A percentile compares a stretch with the other conserved stretches of the same genome.
Evolutionary conservation across 306 rosid species (phyloP).

Genomic region (Mimosa bimucronata): DNA sequence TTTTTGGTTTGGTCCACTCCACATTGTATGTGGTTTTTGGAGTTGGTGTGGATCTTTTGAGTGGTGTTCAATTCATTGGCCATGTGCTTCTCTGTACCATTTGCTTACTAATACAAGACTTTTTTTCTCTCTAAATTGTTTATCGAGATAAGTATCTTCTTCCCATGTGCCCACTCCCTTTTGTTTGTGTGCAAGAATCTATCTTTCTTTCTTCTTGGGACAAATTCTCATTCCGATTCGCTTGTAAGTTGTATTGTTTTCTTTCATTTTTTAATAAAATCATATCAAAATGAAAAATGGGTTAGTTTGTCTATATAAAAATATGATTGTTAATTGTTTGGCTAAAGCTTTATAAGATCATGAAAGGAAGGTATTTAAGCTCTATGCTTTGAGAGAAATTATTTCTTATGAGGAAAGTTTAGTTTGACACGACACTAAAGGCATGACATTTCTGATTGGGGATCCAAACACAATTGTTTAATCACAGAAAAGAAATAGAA

Average conservation of each 20-base stretch:
- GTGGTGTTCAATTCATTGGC: constrained; percentile 51
- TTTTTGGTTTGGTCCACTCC: constrained; percentile 37
- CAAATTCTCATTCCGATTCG: not conserved
- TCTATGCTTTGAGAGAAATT: not conserved
- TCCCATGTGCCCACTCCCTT: constrained; percentile 51
- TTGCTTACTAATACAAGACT: constrained; percentile 19
- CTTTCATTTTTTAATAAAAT: not conserved
- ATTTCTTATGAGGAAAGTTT: not conserved
- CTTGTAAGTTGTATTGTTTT: not conserved
- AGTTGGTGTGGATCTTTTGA: constrained; percentile 57
- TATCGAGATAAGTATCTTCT: constrained; percentile 42
- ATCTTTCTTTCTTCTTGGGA: not conserved
- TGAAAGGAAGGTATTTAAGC: not conserved
- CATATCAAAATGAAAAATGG: not conserved
- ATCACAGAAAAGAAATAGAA: too few relatives aligned
- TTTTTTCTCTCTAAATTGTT: constrained; percentile 28
- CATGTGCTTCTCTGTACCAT: constrained; percentile 56
- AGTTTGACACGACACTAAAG: too few relatives aligned
- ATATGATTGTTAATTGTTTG: not conserved
- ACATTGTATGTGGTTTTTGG: constrained; percentile 37
- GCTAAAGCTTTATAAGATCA: not conserved
- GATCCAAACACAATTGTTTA: not conserved
- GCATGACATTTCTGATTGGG: too few relatives aligned
- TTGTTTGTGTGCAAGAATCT: not conserved
- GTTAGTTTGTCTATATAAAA: not conserved